Conservation (phyloP, 306 rosid genomes). For the Vachellia pachyceras region DNA sequence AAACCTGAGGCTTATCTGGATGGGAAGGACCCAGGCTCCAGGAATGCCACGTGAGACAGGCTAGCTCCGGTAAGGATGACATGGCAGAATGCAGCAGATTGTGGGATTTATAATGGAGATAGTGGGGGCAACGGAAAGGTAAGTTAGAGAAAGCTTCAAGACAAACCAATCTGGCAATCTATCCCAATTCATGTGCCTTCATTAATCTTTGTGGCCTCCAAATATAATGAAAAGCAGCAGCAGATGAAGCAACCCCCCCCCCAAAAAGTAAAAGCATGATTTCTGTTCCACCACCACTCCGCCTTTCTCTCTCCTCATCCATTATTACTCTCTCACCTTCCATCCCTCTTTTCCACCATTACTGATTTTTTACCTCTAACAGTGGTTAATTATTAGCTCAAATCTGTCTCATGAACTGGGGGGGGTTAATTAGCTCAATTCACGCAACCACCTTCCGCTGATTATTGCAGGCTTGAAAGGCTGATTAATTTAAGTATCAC, state of each 20-base stretch:
- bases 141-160: conserved; percentile 56
- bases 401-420: no score
- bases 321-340: not conserved
- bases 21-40: conserved; percentile 36
- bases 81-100: conserved; percentile 39
- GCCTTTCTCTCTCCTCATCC: conserved; percentile 17
- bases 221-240: not conserved
- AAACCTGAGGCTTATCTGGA: conserved; percentile 45
- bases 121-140: conserved; percentile 37
- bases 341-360: not conserved
- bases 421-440: not conserved
- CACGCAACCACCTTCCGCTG: conserved; percentile 3
- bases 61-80: conserved; percentile 42
- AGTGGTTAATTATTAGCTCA: no score
- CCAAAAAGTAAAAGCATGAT: conserved; percentile 42
- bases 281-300: conserved; percentile 9
- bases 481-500: not conserved
- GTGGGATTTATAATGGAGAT: not conserved
- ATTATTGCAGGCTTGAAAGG: conserved; percentile 22
- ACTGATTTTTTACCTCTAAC: no score
- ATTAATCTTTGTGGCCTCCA: conserved; percentile 45
- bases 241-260: conserved; percentile 20
- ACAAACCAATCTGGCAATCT: conserved; percentile 60
- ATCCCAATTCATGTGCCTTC: conserved; percentile 82
- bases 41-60: conserved; percentile 54